phyloP scores from a whole-genome alignment of 164 flowering plant genomes.

The Aristolochia contorta region DNA sequence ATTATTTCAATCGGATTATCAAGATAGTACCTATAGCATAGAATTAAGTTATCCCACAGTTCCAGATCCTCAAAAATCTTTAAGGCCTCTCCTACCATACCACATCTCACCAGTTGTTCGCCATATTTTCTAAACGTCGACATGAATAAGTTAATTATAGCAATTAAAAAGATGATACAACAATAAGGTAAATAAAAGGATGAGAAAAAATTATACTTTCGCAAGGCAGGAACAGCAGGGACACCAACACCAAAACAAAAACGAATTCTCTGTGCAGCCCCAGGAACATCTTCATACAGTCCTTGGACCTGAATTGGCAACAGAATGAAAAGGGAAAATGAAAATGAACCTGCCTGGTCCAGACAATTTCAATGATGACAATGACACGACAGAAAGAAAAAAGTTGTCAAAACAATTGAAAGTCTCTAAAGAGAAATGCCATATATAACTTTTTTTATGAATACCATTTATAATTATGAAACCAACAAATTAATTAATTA shows the following conservation, averaged over 20 bases:
- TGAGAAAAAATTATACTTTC: conserved; percentile 36
- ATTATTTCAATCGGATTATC: not conserved
- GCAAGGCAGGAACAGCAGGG: conserved; percentile 66
- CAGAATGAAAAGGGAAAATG: not conserved
- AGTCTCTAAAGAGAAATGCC: no score
- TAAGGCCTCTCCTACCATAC: conserved; percentile 84
- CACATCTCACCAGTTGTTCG: conserved; percentile 69
- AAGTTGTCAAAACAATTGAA: no score
- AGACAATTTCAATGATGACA: no score
- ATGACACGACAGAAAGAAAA: no score
- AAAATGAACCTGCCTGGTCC: no score
- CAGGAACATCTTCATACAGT: conserved; percentile 35
- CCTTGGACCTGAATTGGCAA: conserved; percentile 43
- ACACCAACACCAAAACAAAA: conserved; percentile 46
- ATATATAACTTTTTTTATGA: no score
- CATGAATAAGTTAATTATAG: not conserved
- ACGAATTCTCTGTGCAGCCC: conserved; percentile 46
- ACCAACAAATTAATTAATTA: no score
- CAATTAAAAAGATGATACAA: not conserved
- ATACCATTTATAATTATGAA: no score
- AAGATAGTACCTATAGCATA: conserved; percentile 56
- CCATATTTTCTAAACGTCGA: conserved; percentile 58
- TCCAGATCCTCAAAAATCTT: conserved; percentile 77
- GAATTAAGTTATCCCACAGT: conserved; percentile 93
- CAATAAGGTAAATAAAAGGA: not conserved